Base-by-base conservation (phyloP, 805 yeast species). In the Wickerhamiella occidentalis region DNA sequence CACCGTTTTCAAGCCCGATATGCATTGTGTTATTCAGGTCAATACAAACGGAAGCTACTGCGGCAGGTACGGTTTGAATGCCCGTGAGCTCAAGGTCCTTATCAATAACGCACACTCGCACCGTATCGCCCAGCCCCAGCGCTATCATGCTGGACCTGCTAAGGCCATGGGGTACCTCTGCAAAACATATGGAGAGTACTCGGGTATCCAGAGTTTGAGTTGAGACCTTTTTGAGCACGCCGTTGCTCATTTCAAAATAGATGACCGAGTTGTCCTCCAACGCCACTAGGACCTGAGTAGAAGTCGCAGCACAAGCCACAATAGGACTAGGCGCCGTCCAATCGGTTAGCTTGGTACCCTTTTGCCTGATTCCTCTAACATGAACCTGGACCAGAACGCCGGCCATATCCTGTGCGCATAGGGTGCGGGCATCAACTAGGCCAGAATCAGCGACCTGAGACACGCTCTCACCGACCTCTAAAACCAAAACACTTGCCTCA, bases 1-100 rank as follows among this genome's bases (percentile, higher is more conserved):
- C 77, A 18, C 97, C 97, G 62, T 79, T 85, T n/a, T 67, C 73
- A 70, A 87, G 71, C 1, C 96, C 96, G 45, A 86, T 74, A 63
- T 87, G 94, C 9, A 84, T 71, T 51, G 67, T 71, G 2, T 67
- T 52, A 13, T 35, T 37, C 7, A 43, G 43, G 9, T 52, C 56
- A 15, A 74, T 45, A 12, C 67, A 56, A 44, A 71, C 61, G 5
- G 67, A 61, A 2, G 66, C 57, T 3, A 75, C 71, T 1, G 72
- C 64, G 6, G 86, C 75, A 36, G 80, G 72, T 19, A 88, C 62
- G 1, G 78, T 80, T 62, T 86, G 94, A 17, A 80, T 69, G 0
- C 83, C 70, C 5, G 84, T 56, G 0, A 74, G 61, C 30, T 79
- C 85, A 40, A 88, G 66, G 8, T 75, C 76, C 0, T 77, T 74